These are phyloP conservation scores for Globisporangium cylindrosporum DNA, from an alignment of 352 stramenopile species.

Conservation along the genomic window DNA sequence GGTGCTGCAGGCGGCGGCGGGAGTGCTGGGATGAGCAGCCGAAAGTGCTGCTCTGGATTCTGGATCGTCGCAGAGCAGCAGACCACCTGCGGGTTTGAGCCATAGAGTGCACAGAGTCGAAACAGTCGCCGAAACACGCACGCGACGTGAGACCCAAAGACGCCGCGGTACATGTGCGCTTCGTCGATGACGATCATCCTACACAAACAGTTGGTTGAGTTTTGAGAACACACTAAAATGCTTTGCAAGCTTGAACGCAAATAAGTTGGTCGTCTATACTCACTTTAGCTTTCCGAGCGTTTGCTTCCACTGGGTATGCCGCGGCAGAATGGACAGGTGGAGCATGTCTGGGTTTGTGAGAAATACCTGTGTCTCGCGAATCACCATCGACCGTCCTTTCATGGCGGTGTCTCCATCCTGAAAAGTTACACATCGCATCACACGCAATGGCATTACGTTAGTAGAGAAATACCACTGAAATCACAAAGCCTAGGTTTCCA, in stretches of 20 bases:
- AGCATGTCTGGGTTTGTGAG: conserved; percentile 99
- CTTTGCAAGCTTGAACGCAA: neutral
- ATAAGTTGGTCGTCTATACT: neutral
- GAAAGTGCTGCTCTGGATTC: conserved; percentile 92
- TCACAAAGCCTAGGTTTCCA: neutral
- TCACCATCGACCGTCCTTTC: conserved; percentile 81
- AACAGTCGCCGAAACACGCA: conserved; percentile 90
- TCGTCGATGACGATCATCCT: conserved; percentile 81
- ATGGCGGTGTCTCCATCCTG: conserved; percentile 95
- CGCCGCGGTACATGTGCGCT: conserved; percentile 94
- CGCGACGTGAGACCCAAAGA: conserved; percentile 84
- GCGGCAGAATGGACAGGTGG: conserved; percentile 94
- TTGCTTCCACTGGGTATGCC: conserved; percentile 88
- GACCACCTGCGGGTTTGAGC: conserved; percentile 87
- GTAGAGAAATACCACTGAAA: neutral
- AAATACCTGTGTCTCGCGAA: conserved; percentile 90
- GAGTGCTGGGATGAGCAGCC: conserved; percentile 80
- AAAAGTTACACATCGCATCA: neutral
- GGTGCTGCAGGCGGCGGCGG: conserved; percentile 18
- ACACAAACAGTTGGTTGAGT: neutral
- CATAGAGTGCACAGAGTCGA: conserved; percentile 84
- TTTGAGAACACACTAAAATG: neutral
- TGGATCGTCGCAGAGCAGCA: conserved; percentile 96
- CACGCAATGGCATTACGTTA: conserved; percentile 2
- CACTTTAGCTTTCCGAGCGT: conserved; percentile 91